Evolutionary conservation across 768 basidiomycete species (phyloP), one percentile per base, ranked within the genome.

Genomic region (Trametes maxima): DNA sequence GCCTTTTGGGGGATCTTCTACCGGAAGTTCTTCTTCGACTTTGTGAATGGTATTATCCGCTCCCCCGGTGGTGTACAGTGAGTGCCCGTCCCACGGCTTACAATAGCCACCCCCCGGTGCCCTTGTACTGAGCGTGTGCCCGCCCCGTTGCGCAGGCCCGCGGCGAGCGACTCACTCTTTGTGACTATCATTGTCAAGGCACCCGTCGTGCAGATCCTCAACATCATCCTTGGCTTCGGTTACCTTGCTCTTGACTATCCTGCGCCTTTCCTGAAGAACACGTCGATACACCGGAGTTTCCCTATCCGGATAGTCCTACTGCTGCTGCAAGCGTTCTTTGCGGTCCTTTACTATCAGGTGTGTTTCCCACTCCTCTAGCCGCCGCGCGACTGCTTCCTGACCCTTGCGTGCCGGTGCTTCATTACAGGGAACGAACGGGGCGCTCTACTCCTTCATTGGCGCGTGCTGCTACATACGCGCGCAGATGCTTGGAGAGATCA

Each of bases 1-100:
- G 79, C 83, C 35, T 87, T 90, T 76, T 95, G 84, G 77, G 94
- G 86, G 17, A 73, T 95, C 14, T 78, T 89, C 67, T 94, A 86
- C 77, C 90, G 93, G 75, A 96, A 96, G 78, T 96, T 93, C 83
- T 95, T 96, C 77, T 96, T 92, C 90, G 95, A 96, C 78, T 93
- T 96, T 71, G 77, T 94, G n/a, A 87, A 85, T 60, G 94, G 90
- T 48, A 87, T 81, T 59, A 71, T 92, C 59, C 88, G 90, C 63
- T 81, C 84, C 71, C 90, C 90, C 28, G 90, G 90, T 76, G 90
- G 90, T 54, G 58, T 90, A 24, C 89, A 92, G 90, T 92, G 65
- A 70, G 87, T 85, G 14, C 46, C 28, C 42, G 50, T 40, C 25
- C 49, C 52, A 50, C 35, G 28, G 49, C n/a, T 28, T 33, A 28